Conservation (phyloP, 2,329 filamentous ascomycete genomes). For the Colletotrichum plurivorum region DNA sequence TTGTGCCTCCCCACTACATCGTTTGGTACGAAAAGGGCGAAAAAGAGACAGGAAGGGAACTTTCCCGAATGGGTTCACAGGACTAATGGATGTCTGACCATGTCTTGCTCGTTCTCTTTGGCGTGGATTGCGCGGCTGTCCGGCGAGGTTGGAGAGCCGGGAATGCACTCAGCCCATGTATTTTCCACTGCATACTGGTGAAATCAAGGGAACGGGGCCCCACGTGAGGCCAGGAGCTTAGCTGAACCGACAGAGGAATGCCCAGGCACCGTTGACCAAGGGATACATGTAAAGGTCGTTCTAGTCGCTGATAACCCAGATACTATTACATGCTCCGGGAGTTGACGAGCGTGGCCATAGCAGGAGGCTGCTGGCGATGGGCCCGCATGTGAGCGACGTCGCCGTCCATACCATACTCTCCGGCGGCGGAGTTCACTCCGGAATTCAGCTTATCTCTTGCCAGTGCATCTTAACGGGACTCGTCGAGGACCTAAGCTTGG, state of each 20-base stretch:
- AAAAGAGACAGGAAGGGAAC: no score
- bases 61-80: not conserved
- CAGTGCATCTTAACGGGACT: no score
- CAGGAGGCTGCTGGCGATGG: no score
- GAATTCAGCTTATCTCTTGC: no score
- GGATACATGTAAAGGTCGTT: not conserved
- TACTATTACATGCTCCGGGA: not conserved
- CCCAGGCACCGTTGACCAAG: not conserved
- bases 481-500: no score
- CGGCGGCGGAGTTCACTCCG: no score
- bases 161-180: slow-evolving; percentile 9
- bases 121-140: not conserved
- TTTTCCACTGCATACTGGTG: slow-evolving; percentile 5
- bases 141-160: not conserved
- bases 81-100: not conserved
- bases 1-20: no score
- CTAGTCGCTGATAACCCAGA: not conserved
- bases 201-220: slow-evolving; percentile 4
- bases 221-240: slow-evolving; percentile 5
- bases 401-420: no score
- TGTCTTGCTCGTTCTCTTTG: not conserved
- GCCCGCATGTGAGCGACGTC: no score
- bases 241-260: slow-evolving; percentile 3
- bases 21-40: no score
- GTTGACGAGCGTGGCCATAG: not conserved